phyloP scores from a whole-genome alignment of 2,329 filamentous ascomycete genomes.

The Pezicula rhizophila region DNA sequence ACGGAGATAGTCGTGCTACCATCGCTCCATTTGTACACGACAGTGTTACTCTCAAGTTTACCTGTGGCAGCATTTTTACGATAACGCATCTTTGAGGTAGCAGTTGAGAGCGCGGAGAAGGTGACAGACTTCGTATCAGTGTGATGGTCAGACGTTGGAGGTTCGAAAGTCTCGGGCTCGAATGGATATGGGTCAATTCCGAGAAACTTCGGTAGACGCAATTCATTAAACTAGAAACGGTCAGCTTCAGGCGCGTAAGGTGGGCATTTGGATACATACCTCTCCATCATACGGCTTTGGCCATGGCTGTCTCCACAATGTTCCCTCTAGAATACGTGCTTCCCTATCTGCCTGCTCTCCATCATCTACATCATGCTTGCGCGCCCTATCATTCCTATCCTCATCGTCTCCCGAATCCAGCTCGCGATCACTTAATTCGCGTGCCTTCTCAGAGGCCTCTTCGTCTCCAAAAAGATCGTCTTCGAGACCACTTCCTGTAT shows the following conservation, averaged over 20 bases:
- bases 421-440: conserved; percentile 52
- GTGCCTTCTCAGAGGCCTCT: conserved; percentile 29
- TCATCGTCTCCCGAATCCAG: conserved; percentile 57
- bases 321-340: conserved; percentile 56
- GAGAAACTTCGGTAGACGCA: conserved; percentile 69
- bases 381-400: conserved; percentile 56
- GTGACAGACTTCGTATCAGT: conserved; percentile 37
- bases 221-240: conserved; percentile 52
- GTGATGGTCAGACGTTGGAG: conserved; percentile 53
- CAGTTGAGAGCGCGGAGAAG: conserved; percentile 49
- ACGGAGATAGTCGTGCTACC: conserved; percentile 71
- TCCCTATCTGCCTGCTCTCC: conserved; percentile 36
- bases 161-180: conserved; percentile 58
- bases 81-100: conserved; percentile 64
- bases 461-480: conserved; percentile 60
- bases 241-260: conserved; percentile 11
- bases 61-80: conserved; percentile 59
- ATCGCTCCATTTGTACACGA: conserved; percentile 72
- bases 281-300: conserved; percentile 67
- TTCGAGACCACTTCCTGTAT: conserved; percentile 42
- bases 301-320: conserved; percentile 61
- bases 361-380: conserved; percentile 21
- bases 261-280: conserved; percentile 35
- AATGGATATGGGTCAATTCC: conserved; percentile 64
- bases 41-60: conserved; percentile 67